Base-by-base conservation (phyloP, 495 filamentous ascomycete genomes). In the Xylaria acuta region DNA sequence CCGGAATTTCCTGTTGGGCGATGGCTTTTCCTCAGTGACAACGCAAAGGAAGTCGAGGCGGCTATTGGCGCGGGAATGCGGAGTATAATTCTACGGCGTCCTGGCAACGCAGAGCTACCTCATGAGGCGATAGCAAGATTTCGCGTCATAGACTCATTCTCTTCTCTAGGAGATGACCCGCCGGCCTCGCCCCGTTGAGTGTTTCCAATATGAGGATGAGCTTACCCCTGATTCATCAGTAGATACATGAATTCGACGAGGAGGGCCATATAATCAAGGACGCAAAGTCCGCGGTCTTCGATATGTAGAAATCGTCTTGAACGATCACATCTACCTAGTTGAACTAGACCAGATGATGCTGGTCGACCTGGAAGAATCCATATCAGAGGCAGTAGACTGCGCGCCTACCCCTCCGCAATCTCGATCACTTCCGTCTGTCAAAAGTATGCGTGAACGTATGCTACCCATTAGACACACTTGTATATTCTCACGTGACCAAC, bases 21-120 rank as follows among this genome's bases (percentile, higher is more conserved):
- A 71, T 90, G 90, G 83, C 80, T 92, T 34, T 94, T 94, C 76
- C 78, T 93, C 51, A 92, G 90, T 69, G 92, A 94, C 80, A 92
- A 91, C 75, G 83, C 89, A 38, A 89, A 86, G 75, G 91, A 94
- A 81, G 88, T 92, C 18, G 84, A 86, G 64, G 91, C 91, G 11
- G 91, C 91, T 41, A 87, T 83, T 74, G 77, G 78, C 71, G 89
- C 90, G 0, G 91, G 90, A 49, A 88, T 93, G 87, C 82, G 87
- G 74, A 84, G 87, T 72, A 77, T 86, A 22, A 78, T 93, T 32
- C 86, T 92, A 64, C 83, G 90, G 56, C 81, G 91, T 64, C 88
- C 88, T 6, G 92, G 91, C 34, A 93, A 94, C 78, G 82, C 86
- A 36, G 81, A 82, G 36, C 78, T 92, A 70, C 77, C 76, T 14